These are phyloP conservation scores for Fusarium brachygibbosum DNA, from an alignment of 2,329 filamentous ascomycete species.

Conservation along the genomic window DNA sequence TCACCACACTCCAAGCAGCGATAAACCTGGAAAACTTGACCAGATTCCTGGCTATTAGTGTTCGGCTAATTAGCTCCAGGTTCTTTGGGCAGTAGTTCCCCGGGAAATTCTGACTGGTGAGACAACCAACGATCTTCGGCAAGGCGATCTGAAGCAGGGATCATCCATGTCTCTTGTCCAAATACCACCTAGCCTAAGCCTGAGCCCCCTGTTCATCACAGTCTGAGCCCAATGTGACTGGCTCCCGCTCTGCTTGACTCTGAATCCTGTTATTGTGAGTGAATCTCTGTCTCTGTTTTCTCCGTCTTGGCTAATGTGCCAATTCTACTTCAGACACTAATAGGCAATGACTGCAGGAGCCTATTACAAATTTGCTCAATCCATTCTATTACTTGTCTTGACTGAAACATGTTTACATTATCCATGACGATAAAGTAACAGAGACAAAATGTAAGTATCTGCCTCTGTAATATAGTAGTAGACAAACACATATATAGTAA, in stretches of 20 bases:
- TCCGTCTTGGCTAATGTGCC: not conserved
- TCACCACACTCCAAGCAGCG: not conserved
- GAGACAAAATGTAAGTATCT: not conserved
- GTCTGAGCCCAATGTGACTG: not conserved
- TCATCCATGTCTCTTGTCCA: not conserved
- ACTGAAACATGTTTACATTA: too few species aligned
- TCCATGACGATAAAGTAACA: not conserved
- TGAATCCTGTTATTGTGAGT: not conserved
- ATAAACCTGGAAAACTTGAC: not conserved
- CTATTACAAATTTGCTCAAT: not conserved
- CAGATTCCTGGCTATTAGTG: slow-evolving; percentile 12
- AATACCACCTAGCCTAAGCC: not conserved
- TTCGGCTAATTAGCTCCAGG: not conserved
- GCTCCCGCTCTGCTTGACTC: not conserved
- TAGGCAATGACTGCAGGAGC: not conserved
- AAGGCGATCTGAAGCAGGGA: not conserved
- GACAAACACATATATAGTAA: not conserved
- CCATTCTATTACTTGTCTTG: not conserved
- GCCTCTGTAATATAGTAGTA: too few species aligned
- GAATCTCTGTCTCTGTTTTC: too few species aligned
- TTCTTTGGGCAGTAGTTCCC: not conserved
- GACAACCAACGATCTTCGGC: slow-evolving; percentile 16
- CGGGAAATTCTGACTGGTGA: slow-evolving; percentile 24
- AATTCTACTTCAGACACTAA: not conserved
- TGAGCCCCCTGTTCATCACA: not conserved